Percentiles rank a stretch among this genome's conserved stretches.
Conservation (phyloP, 306 rosid genomes). For the Cicer yamashitae region DNA sequence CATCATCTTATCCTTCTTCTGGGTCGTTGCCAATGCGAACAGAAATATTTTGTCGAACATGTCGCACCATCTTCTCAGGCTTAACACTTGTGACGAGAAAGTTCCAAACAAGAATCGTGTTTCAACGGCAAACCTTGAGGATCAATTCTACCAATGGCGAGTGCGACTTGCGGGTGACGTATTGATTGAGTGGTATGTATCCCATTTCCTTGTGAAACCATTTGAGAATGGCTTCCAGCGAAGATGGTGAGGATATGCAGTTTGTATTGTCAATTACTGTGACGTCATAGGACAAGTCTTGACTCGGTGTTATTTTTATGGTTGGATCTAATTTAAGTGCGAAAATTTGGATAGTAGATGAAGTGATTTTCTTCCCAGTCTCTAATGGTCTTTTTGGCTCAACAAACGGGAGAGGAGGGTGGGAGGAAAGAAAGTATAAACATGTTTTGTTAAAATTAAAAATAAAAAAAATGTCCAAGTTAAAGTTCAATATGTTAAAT, state of each 20-base stretch:
- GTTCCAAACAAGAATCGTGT: constrained; percentile 92
- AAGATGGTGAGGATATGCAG: constrained; percentile 52
- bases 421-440: too few species aligned
- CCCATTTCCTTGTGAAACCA: constrained; percentile 99
- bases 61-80: constrained; percentile 96
- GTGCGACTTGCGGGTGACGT: constrained; percentile 65
- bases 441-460: too few species aligned
- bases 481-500: too few species aligned
- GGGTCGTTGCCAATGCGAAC: constrained; percentile 71
- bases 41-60: constrained; percentile 79
- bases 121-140: constrained; percentile 86
- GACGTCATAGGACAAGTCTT: constrained; percentile 28
- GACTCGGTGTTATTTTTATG: constrained; percentile 18
- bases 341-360: not conserved
- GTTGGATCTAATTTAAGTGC: constrained; percentile 39
- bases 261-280: constrained; percentile 54
- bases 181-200: constrained; percentile 71
- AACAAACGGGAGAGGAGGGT: too few species aligned
- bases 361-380: not conserved
- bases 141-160: constrained; percentile 75
- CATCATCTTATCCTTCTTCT: constrained; percentile 70
- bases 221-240: constrained; percentile 84
- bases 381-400: too few species aligned
- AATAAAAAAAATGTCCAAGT: too few species aligned
- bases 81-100: constrained; percentile 77